Conservation (phyloP, 768 basidiomycete genomes). For the Leccinum broughii region DNA sequence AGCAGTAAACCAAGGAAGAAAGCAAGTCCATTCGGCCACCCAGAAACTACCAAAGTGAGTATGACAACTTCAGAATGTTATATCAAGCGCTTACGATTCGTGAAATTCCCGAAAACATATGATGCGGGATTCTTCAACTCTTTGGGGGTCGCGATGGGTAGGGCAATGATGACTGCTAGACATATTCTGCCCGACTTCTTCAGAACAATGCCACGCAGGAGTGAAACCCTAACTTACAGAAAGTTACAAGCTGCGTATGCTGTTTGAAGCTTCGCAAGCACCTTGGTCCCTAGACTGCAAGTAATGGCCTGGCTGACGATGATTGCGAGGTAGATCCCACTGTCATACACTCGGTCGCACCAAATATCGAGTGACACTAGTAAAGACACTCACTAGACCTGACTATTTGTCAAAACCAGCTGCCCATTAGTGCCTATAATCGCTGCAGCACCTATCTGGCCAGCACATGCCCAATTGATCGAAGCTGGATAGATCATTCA, state of each 20-base stretch:
- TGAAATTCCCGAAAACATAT: conserved; percentile 61
- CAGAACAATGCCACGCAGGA: neutral
- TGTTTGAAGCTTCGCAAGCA: conserved; percentile 68
- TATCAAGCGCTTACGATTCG: conserved; percentile 44
- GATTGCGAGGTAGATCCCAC: conserved; percentile 63
- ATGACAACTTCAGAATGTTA: neutral
- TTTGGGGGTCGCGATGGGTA: conserved; percentile 62
- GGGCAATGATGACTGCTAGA: conserved; percentile 46
- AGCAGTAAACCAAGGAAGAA: conserved; percentile 48
- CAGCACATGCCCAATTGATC: conserved; percentile 65
- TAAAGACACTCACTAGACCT: conserved; percentile 46
- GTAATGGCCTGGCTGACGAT: conserved; percentile 59
- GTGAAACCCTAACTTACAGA: conserved; percentile 21
- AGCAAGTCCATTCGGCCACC: conserved; percentile 46
- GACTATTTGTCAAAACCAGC: conserved; percentile 34
- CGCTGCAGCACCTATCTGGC: conserved; percentile 63
- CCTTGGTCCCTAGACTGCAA: conserved; percentile 62
- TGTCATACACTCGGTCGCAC: conserved; percentile 39
- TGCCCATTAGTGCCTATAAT: conserved; percentile 48
- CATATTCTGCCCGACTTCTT: conserved; percentile 11
- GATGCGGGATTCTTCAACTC: conserved; percentile 58
- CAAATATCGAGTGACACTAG: conserved; percentile 33
- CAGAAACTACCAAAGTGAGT: conserved; percentile 28
- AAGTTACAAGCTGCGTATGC: conserved; percentile 44
- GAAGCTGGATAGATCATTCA: conserved; percentile 40